These are phyloP conservation scores for Calonectria pauciramosa DNA, from an alignment of 2,329 filamentous ascomycete species.

Conservation along the genomic window DNA sequence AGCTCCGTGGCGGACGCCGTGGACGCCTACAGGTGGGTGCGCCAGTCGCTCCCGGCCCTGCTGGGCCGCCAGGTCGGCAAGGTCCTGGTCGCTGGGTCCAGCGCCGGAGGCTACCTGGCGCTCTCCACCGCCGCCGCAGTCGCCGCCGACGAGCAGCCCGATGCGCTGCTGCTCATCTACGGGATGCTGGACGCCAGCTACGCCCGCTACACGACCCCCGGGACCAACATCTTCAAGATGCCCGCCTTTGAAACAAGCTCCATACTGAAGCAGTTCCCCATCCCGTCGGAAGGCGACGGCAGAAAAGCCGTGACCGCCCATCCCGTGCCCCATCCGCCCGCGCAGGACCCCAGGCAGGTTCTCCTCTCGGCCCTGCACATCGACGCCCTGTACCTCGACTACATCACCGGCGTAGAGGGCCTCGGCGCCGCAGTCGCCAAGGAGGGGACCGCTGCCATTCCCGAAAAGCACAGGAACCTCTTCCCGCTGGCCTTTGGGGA, in stretches of 20 bases:
- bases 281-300: neutral
- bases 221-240: slow-evolving; percentile 27
- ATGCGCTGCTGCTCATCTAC: slow-evolving; percentile 31
- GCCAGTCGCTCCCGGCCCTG: slow-evolving; percentile 1
- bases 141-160: slow-evolving; percentile 10
- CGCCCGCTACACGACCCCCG: slow-evolving; percentile 32
- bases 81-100: slow-evolving; percentile 37
- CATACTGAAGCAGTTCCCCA: slow-evolving; percentile 30
- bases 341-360: slow-evolving; percentile 5
- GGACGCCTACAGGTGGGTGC: slow-evolving; percentile 41
- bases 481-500: slow-evolving; percentile 36
- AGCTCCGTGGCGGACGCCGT: slow-evolving; percentile 30
- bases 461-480: slow-evolving; percentile 23
- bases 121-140: slow-evolving; percentile 28
- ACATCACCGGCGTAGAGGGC: slow-evolving; percentile 34
- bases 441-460: slow-evolving; percentile 27
- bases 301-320: slow-evolving; percentile 29
- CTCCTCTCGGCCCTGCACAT: slow-evolving; percentile 37
- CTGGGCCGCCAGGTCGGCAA: slow-evolving; percentile 27
- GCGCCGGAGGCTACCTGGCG: slow-evolving; percentile 38
- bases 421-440: slow-evolving; percentile 23
- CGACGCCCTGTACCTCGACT: slow-evolving; percentile 38
- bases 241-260: slow-evolving; percentile 28
- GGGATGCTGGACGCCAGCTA: slow-evolving; percentile 35
- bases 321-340: neutral